These are phyloP conservation scores for Podaxis rugospora DNA, from an alignment of 768 basidiomycete species.

Conservation along the genomic window DNA sequence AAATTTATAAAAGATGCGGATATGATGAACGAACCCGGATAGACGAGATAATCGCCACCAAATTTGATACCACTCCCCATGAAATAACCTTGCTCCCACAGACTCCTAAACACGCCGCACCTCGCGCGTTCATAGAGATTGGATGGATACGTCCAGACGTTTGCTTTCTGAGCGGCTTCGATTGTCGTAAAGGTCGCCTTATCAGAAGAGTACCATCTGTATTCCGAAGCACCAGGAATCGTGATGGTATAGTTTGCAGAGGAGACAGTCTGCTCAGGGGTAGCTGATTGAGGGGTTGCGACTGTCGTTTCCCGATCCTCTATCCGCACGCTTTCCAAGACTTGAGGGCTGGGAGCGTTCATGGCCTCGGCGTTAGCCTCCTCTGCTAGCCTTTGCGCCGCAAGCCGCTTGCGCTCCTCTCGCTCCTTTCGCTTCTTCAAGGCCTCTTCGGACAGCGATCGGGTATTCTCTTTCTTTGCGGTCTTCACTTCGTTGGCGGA, in stretches of 20 bases:
- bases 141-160: constrained; percentile 74
- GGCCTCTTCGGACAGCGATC: constrained; percentile 58
- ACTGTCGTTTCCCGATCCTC: not conserved
- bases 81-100: constrained; percentile 83
- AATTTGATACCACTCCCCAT: constrained; percentile 92
- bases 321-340: not conserved
- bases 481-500: constrained; percentile 44
- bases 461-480: constrained; percentile 35
- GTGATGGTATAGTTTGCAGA: constrained; percentile 46
- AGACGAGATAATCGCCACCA: constrained; percentile 94
- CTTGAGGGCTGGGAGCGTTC: not conserved
- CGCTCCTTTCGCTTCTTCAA: constrained; percentile 68
- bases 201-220: constrained; percentile 65
- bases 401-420: constrained; percentile 39
- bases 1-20: not conserved
- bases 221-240: constrained; percentile 52
- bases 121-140: constrained; percentile 64
- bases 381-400: constrained; percentile 15
- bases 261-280: constrained; percentile 11
- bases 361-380: constrained; percentile 14
- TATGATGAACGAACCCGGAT: constrained; percentile 65
- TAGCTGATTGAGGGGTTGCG: constrained; percentile 11
- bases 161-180: constrained; percentile 55
- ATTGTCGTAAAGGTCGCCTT: constrained; percentile 49
- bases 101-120: constrained; percentile 72